A percentile compares a stretch with the other conserved stretches of the same genome.
phyloP scores from a whole-genome alignment of 768 basidiomycete species.

The Gloeopeniophorella convolvens region DNA sequence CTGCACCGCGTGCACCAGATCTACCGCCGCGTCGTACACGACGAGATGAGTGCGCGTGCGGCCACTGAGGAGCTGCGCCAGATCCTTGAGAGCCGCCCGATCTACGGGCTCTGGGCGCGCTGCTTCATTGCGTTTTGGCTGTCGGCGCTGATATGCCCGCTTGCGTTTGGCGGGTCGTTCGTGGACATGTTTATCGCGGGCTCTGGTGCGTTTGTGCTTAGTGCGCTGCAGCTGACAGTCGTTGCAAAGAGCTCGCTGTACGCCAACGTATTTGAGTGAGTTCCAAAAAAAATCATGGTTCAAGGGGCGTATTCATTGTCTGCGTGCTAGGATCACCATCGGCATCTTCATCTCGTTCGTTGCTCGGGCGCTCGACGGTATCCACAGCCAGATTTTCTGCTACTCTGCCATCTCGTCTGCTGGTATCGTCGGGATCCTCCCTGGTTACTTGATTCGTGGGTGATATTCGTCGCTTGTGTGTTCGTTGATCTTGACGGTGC shows the following conservation, averaged over 20 bases:
- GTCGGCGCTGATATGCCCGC: constrained; percentile 73
- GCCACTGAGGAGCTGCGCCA: constrained; percentile 59
- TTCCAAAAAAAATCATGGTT: constrained; percentile 11
- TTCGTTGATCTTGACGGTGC: background rate
- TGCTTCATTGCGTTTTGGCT: constrained; percentile 63
- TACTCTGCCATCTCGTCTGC: constrained; percentile 88
- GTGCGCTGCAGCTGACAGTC: constrained; percentile 64
- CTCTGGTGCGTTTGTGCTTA: constrained; percentile 56
- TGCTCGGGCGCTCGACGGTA: constrained; percentile 77
- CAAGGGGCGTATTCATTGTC: constrained; percentile 5
- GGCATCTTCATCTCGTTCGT: constrained; percentile 76
- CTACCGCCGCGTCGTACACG: constrained; percentile 86
- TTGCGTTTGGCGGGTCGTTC: constrained; percentile 80
- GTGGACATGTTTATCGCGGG: constrained; percentile 85
- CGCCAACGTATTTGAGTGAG: constrained; percentile 89
- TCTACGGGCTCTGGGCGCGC: constrained; percentile 57
- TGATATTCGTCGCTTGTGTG: constrained; percentile 17
- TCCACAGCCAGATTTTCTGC: constrained; percentile 73
- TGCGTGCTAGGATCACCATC: constrained; percentile 62
- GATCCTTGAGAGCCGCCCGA: constrained; percentile 55
- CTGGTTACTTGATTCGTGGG: constrained; percentile 80
- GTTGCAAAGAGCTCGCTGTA: constrained; percentile 75
- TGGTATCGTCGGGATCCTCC: constrained; percentile 81
- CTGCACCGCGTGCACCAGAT: constrained; percentile 80
- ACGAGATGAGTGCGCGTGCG: constrained; percentile 78